Evolutionary conservation across 345 rosid species (phyloP).

Genomic region (Cardamine resedifolia): DNA sequence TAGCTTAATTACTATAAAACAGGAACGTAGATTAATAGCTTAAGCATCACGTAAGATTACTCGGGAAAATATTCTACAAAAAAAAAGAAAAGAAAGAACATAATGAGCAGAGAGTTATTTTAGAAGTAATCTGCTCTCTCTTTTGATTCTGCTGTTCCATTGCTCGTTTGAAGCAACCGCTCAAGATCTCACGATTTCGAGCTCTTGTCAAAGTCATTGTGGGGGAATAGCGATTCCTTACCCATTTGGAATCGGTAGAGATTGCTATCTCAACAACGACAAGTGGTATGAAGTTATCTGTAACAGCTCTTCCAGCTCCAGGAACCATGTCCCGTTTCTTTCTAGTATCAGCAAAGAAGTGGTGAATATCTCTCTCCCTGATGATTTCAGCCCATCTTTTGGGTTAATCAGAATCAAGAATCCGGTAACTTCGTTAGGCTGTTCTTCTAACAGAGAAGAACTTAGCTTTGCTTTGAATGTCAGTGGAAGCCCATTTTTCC

Average conservation of each 20-base stretch:
- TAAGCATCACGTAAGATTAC: slow-evolving; percentile 19
- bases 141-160: slow-evolving; percentile 25
- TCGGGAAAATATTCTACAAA: neutral
- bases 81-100: neutral
- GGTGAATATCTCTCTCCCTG: slow-evolving; percentile 35
- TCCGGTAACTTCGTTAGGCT: slow-evolving; percentile 26
- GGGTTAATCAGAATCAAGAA: slow-evolving; percentile 21
- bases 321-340: slow-evolving; percentile 18
- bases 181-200: slow-evolving; percentile 19
- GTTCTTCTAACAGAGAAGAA: slow-evolving; percentile 22
- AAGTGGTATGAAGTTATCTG: slow-evolving; percentile 26
- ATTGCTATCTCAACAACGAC: slow-evolving; percentile 25
- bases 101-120: slow-evolving; percentile 18
- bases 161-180: neutral
- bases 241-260: slow-evolving; percentile 43
- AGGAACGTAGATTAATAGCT: neutral
- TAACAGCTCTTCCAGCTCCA: neutral
- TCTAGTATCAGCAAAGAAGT: slow-evolving; percentile 5
- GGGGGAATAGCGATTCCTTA: slow-evolving; percentile 45
- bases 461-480: slow-evolving; percentile 12
- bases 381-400: neutral
- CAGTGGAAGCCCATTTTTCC: slow-evolving; percentile 27
- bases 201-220: slow-evolving; percentile 35
- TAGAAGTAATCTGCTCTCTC: slow-evolving; percentile 4
- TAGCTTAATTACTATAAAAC: neutral